These are phyloP conservation scores for Helicosporidium sp. DNA, from an alignment of 139 green algal species.

Conservation along the genomic window DNA sequence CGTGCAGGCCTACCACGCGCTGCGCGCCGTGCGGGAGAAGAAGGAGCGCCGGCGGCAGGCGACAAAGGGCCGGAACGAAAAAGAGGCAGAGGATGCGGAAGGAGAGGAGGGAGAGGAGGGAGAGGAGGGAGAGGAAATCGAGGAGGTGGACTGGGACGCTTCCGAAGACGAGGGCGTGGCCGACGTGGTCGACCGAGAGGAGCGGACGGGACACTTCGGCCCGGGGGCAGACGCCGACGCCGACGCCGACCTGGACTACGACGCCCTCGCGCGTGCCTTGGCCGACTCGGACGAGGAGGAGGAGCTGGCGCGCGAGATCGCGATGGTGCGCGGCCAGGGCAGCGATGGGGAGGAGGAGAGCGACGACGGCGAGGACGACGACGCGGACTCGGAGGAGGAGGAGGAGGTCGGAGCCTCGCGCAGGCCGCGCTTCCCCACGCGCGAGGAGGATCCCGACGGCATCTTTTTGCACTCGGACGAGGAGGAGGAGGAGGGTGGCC, in stretches of 20 bases:
- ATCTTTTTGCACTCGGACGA: neutral
- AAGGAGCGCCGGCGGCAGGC: neutral
- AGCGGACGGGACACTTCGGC: neutral
- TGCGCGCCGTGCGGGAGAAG: constrained; percentile 9
- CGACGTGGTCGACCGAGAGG: neutral
- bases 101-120: constrained; percentile 1
- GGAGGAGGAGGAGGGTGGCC: neutral
- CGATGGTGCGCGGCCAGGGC: neutral
- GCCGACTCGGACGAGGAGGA: constrained; percentile 1
- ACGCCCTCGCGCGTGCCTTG: constrained; percentile 31
- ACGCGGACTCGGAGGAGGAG: constrained; percentile 3
- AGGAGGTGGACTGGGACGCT: constrained; percentile 7
- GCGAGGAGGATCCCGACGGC: neutral
- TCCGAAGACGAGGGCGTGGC: constrained; percentile 1
- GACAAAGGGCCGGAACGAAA: too few species aligned
- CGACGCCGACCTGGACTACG: constrained; percentile 31
- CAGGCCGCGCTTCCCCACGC: too few species aligned
- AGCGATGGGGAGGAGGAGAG: constrained; percentile 4
- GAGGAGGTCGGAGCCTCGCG: neutral
- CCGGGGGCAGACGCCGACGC: neutral
- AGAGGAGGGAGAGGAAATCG: constrained; percentile 4
- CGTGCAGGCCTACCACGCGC: constrained; percentile 55
- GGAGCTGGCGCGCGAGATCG: neutral
- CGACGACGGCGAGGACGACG: neutral
- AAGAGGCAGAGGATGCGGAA: constrained; percentile 4